Conservation (phyloP, 1,284 basidiomycete species). For the Puccinia triticina region DNA sequence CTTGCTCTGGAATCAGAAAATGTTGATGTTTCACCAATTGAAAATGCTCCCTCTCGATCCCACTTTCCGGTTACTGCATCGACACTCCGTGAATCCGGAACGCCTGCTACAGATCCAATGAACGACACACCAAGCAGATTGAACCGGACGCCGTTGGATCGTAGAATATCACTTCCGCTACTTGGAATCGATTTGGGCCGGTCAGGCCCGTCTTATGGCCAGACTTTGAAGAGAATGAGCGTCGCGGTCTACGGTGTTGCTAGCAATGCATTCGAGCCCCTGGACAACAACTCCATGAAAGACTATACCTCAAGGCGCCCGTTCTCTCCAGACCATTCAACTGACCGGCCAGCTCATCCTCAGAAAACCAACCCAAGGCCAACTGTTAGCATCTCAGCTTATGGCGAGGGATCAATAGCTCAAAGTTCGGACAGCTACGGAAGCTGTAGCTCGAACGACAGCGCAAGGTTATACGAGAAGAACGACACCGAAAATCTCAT, state of each 20-base stretch:
- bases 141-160: slow-evolving; percentile 23
- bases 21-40: background rate
- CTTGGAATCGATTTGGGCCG: slow-evolving; percentile 35
- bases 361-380: background rate
- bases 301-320: background rate
- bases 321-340: background rate
- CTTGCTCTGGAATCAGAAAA: background rate
- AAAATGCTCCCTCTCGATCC: background rate
- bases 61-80: background rate
- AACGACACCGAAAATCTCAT: background rate
- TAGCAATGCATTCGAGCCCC: slow-evolving; percentile 6
- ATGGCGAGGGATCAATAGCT: background rate
- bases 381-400: background rate
- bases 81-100: background rate
- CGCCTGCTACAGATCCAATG: background rate
- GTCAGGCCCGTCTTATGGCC: slow-evolving; percentile 41
- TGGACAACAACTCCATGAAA: background rate
- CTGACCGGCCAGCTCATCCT: background rate
- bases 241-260: slow-evolving; percentile 40
- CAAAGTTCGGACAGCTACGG: background rate
- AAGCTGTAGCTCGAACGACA: background rate
- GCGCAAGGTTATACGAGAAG: background rate
- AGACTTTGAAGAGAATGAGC: slow-evolving; percentile 45
- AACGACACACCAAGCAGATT: background rate
- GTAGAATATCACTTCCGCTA: slow-evolving; percentile 31